Evolutionary conservation across 805 yeast genomes (phyloP), one percentile per base, ranked within the genome.

Genomic region (Novakomyces olei): DNA sequence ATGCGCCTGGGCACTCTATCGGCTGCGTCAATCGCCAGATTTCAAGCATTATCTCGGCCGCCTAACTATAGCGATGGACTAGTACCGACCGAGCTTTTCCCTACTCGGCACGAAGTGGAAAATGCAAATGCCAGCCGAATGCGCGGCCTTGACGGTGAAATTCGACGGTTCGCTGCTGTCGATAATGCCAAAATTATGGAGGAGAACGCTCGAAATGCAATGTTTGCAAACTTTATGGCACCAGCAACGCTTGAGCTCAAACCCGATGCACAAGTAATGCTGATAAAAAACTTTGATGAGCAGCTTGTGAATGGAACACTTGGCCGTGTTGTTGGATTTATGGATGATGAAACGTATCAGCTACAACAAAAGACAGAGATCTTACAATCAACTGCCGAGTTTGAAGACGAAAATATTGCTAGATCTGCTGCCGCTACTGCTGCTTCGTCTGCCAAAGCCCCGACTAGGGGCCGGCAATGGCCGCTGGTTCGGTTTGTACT

Each of bases 241-340:
- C 76, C 73, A 18, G 61, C 63, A 36, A 47, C 43, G 5, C 46
- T 88, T 10, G 60, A 57, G 2, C 54, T 88, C 40, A 85, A 83
- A 49, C 71, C 67, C 34, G 80, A 79, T 24, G 91, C 94, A 0
- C 98, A 88, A 51, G 95, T 88, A 1, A 83, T 88, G 94, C 70
- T 79, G 62, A 54, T 88, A 41, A 79, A 77, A 44, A 88, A 88
- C 48, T 61, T 65, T 19, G 83, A 78, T 40, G 74, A 69, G 6
- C 54, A 60, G 2, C 56, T 88, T 25, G 96, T 88, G 26, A 88
- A 88, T 53, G 98, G 99, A 2, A 68, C 94, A 0, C 57, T 85
- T 25, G 99, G 99, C 0, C 67, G 61, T 25, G 73, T 88, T 1
- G 42, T 68, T 5, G 69, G 63, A 12, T 72, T 75, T 40, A 51